Conservation (phyloP, 148 eudicot genomes). For the Amaranthus palmeri region DNA sequence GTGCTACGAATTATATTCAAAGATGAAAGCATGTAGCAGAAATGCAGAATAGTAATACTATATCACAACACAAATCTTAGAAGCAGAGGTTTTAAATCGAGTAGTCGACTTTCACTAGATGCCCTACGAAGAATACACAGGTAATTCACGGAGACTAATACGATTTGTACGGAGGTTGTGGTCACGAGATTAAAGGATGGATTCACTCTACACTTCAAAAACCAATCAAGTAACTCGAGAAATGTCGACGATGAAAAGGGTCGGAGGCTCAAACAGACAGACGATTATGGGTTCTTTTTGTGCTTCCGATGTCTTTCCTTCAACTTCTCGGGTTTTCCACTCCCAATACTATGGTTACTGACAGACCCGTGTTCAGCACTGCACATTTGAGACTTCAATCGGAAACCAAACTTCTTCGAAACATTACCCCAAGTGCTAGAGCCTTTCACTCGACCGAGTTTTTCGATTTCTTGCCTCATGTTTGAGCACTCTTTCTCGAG, state of each 20-base stretch:
- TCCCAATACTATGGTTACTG: constrained; percentile 41
- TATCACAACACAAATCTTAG: too few relatives aligned
- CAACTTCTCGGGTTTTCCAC: constrained; percentile 41
- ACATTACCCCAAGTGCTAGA: constrained; percentile 51
- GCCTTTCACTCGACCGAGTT: constrained; percentile 51
- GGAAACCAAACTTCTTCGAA: constrained; percentile 70
- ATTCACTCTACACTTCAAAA: background rate
- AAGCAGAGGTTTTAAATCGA: too few relatives aligned
- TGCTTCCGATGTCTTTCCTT: constrained; percentile 52
- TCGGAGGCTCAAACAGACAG: background rate
- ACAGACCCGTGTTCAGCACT: constrained; percentile 81
- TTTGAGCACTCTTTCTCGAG: constrained; percentile 82
- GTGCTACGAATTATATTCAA: too few relatives aligned
- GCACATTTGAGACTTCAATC: constrained; percentile 75
- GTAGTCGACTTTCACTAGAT: too few relatives aligned
- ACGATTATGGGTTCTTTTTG: constrained; percentile 32
- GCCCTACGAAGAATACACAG: too few relatives aligned
- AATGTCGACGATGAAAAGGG: background rate
- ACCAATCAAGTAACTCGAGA: constrained; percentile 12
- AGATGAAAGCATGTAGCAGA: too few relatives aligned
- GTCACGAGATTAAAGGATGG: background rate
- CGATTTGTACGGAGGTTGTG: background rate
- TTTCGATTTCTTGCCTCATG: constrained; percentile 76
- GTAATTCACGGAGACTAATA: background rate
- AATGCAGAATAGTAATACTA: too few relatives aligned